Evolutionary conservation across 2,329 filamentous ascomycete species (phyloP).

Genomic region (Fusarium neocosmosporiellum): DNA sequence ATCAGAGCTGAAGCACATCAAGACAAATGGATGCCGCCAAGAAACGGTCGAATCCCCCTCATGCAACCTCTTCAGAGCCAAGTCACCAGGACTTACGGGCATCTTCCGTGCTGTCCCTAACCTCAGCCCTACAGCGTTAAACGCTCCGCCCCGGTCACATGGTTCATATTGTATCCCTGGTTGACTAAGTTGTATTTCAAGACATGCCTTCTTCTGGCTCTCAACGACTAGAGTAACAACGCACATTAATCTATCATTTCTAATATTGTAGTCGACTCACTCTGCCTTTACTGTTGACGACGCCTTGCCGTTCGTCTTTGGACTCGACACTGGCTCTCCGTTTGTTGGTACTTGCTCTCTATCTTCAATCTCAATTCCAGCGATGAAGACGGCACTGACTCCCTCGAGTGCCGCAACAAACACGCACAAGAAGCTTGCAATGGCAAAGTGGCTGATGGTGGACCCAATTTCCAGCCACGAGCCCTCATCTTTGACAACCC

Average conservation of each 20-base stretch:
- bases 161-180: not conserved
- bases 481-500: constrained; percentile 95
- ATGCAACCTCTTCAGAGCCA: constrained; percentile 21
- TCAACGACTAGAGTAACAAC: not conserved
- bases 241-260: not conserved
- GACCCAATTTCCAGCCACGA: constrained; percentile 98
- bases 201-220: not conserved
- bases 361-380: constrained; percentile 76
- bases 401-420: constrained; percentile 92
- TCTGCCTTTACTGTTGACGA: constrained; percentile 4
- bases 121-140: constrained; percentile 37
- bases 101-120: constrained; percentile 38
- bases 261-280: not conserved
- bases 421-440: constrained; percentile 88
- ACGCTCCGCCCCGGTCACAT: constrained; percentile 19
- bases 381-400: constrained; percentile 84
- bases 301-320: constrained; percentile 31
- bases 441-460: constrained; percentile 94
- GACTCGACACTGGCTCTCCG: not conserved
- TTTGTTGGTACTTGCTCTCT: constrained; percentile 8
- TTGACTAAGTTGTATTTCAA: not conserved
- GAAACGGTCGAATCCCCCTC: constrained; percentile 8
- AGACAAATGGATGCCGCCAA: constrained; percentile 27
- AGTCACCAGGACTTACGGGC: constrained; percentile 34
- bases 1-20: constrained; percentile 19